Conservation (phyloP, 2,329 filamentous ascomycete genomes). For the Monilinia fructigena region DNA sequence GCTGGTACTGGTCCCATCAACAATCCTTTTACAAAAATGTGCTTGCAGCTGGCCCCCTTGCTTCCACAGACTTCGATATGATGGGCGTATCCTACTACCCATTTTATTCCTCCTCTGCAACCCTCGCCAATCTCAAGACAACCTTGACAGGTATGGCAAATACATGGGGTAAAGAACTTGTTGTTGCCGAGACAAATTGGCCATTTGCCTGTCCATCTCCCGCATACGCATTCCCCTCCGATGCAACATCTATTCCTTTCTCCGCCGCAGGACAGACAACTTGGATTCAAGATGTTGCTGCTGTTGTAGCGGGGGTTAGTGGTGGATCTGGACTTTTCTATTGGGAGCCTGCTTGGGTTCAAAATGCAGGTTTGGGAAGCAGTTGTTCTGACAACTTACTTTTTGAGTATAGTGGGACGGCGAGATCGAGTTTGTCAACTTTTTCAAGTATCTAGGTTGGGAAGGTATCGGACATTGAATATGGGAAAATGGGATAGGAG, state of each 20-base stretch:
- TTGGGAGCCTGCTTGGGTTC: constrained; percentile 72
- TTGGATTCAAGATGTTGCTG: constrained; percentile 60
- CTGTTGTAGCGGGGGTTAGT: constrained; percentile 51
- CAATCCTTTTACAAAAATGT: constrained; percentile 59
- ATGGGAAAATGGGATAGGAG: background rate
- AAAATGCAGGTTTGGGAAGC: constrained; percentile 63
- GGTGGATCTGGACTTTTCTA: constrained; percentile 65
- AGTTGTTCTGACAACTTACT: constrained; percentile 64
- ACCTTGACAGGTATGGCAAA: constrained; percentile 58
- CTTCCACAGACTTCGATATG: constrained; percentile 61
- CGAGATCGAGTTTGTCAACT: constrained; percentile 56
- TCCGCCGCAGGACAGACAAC: constrained; percentile 60
- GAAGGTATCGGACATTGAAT: background rate
- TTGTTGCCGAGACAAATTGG: constrained; percentile 73
- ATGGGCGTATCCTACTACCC: constrained; percentile 75
- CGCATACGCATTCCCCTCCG: constrained; percentile 57
- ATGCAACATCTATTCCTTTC: constrained; percentile 60
- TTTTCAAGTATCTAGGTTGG: constrained; percentile 43
- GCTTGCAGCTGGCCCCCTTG: constrained; percentile 51
- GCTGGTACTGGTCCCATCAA: constrained; percentile 69
- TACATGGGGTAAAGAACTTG: constrained; percentile 62
- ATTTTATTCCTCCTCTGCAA: constrained; percentile 62
- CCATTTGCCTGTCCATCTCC: constrained; percentile 62
- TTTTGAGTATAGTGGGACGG: constrained; percentile 55
- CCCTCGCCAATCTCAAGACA: constrained; percentile 54